Evolutionary conservation across 2,329 filamentous ascomycete genomes (phyloP), one percentile per base, ranked within the genome.

Genomic region (Xylariomycetidae sp.): DNA sequence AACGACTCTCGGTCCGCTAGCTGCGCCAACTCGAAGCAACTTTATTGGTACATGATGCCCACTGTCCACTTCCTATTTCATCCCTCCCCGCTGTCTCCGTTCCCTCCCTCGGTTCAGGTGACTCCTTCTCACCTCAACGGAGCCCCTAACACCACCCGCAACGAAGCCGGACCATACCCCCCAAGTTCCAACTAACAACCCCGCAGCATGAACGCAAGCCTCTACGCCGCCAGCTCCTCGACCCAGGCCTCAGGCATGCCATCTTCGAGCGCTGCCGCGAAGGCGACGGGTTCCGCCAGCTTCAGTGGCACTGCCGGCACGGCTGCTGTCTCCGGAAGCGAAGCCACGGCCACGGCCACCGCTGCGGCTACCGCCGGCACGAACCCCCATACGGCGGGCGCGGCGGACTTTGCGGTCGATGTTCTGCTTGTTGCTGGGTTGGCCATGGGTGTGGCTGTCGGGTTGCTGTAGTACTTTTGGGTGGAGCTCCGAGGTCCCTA

Each of bases 1-100:
- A 56, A 61, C 43, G 64, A 70, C 47, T 41, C 60, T 31, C 44
- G 52, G 8, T 19, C 29, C 8, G 32, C 50, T 13, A 41, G 39
- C 25, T 36, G 47, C 32, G 37, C 42, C 13, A 47, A 46, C 20
- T 18, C 45, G 38, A 51, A 51, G 38, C 37, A 53, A 14, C 38
- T 44, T 7, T 52, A 56, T 43, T 57, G 55, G 53, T 56, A 34
- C 36, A 47, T 42, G 10, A 18, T 16, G 2, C 13, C 3, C 3
- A 12, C n/a, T 18, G n/a, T n/a, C n/a, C n/a, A n/a, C 13, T 22
- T 38, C 12, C 4, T 24, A 18, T 12, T 18, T 25, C 12, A 14
- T 33, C 17, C 8, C 18, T 29, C 19, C 15, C 22, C 15, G 23
- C 8, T 23, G 7, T 16, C 23, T 20, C n/a, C n/a, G n/a, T n/a